Base-by-base conservation (phyloP, 2,329 filamentous ascomycete genomes). In the Dothidotthia symphoricarpi region DNA sequence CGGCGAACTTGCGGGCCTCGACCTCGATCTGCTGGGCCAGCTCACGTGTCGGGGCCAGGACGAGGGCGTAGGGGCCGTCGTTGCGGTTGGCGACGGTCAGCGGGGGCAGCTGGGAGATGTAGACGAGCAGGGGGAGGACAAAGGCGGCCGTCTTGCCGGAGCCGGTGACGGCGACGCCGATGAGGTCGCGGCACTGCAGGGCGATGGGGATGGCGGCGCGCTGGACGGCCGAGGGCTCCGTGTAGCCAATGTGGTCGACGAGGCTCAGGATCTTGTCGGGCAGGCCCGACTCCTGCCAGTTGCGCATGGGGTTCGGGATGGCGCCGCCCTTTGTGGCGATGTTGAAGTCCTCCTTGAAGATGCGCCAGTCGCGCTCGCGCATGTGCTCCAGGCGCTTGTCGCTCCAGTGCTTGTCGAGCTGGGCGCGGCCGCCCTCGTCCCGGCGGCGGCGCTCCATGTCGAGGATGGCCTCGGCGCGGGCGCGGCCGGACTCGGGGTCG, bases 341-440 rank as follows among this genome's bases (percentile, higher is more conserved):
- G 55, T 93, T 94, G 72, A 95, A 97, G 68, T 98, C 90, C 67
- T 97, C 93, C 70, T 97, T 98, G 81, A 98, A 96, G 56, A 98
- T 97, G 63, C 93, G 87, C 93, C 93, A 98, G 69, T 98, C 93
- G 64, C 93, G 79, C 70, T 97, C 90, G 47, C 88, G 86, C 93
- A 98, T 98, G 57, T 95, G 87, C 11, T 86, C 82, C 47, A 97
- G 73, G 46, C 77, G 79, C 80, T 98, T 98, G 63, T 96, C 88
- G 38, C 86, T 89, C 93, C 93, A 98, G 68, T 95, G 89, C 67
- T 90, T 90, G 55, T 94, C 90, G 39, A 95, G 75, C 24, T 83
- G 84, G 48, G 84, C 88, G 46, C 85, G 79, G 1, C 74, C 71
- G 9, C 82, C 81, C 47, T 86, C 81, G 59, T 94, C 85, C 57